phyloP scores from a whole-genome alignment of 2,329 filamentous ascomycete genomes.

The Calonectria crousiana region DNA sequence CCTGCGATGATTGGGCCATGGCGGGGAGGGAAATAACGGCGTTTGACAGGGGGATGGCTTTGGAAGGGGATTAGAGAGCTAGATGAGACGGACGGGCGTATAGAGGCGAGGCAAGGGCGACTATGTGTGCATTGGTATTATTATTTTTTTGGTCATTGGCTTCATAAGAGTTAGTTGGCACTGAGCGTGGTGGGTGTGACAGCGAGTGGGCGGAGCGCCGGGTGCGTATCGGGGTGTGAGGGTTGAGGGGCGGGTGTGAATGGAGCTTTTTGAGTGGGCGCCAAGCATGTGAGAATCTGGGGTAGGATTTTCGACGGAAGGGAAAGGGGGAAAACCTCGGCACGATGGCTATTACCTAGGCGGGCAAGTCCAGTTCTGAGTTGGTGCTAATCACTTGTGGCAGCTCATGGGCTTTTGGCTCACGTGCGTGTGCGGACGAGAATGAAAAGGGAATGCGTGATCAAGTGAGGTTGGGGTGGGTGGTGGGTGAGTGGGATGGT shows the following conservation, averaged over 20 bases:
- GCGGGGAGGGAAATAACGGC: background rate
- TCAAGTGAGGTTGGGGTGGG: constrained; percentile 34
- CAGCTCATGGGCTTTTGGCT: constrained; percentile 16
- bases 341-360: constrained; percentile 13
- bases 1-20: constrained; percentile 36
- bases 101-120: background rate
- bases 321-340: constrained; percentile 30
- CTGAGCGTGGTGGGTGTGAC: background rate
- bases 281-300: constrained; percentile 40
- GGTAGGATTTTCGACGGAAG: background rate
- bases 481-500: constrained; percentile 3
- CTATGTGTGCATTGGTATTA: background rate
- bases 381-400: constrained; percentile 9
- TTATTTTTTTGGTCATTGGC: background rate
- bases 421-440: constrained; percentile 34
- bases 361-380: constrained; percentile 4
- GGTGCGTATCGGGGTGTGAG: constrained; percentile 15
- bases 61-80: background rate
- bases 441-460: constrained; percentile 14
- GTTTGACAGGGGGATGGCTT: background rate
- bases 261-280: constrained; percentile 3
- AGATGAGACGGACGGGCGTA: background rate
- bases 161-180: background rate
- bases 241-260: constrained; percentile 25
- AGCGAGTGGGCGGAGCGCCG: background rate